Evolutionary conservation across 1,139 yeast species (phyloP).

Genomic region (Lodderomyces theae): DNA sequence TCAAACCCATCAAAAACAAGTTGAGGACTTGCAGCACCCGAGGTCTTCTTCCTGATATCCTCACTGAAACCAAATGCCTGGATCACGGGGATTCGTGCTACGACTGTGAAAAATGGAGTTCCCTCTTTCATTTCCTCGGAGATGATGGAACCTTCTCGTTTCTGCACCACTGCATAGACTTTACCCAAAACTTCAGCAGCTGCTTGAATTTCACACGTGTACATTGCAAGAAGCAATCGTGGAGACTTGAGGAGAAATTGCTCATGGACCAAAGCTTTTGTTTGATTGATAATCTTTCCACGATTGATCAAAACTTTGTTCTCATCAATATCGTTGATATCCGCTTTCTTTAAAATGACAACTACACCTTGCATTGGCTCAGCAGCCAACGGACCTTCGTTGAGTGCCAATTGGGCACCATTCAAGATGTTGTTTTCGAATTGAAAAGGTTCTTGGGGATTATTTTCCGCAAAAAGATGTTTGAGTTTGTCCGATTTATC

Average conservation of each 20-base stretch:
- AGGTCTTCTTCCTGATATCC: conserved; percentile 86
- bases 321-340: conserved; percentile 30
- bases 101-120: conserved; percentile 88
- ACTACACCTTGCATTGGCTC: conserved; percentile 87
- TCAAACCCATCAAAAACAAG: conserved; percentile 88
- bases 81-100: conserved; percentile 84
- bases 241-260: conserved; percentile 81
- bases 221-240: conserved; percentile 86
- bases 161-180: conserved; percentile 91
- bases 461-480: conserved; percentile 19
- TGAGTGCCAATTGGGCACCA: conserved; percentile 81
- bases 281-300: conserved; percentile 64
- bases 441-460: conserved; percentile 31
- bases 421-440: conserved; percentile 68
- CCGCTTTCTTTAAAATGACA: conserved; percentile 39
- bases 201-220: conserved; percentile 93
- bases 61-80: conserved; percentile 98
- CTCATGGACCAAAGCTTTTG: conserved; percentile 70
- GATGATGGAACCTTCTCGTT: conserved; percentile 78
- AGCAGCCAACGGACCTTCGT: conserved; percentile 83
- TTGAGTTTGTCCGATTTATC: conserved; percentile 44
- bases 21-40: conserved; percentile 98
- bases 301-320: conserved; percentile 36
- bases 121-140: conserved; percentile 98
- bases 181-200: conserved; percentile 92